phyloP scores from a whole-genome alignment of 192 early-diverging fungal genomes.

The Chytriomyces sp. region DNA sequence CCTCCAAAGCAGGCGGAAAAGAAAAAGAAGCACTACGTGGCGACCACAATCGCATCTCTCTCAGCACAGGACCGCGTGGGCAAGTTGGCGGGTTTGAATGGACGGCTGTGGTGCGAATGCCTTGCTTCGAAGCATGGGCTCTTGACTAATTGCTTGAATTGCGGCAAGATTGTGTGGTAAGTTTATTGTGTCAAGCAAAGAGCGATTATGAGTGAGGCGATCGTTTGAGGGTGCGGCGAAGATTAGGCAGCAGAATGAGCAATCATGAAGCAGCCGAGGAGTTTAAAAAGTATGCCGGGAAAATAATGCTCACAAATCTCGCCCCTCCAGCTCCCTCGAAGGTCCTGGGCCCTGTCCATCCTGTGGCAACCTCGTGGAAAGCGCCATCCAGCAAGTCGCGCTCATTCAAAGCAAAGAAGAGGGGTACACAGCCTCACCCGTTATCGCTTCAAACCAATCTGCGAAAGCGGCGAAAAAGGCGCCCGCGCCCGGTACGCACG shows the following conservation, averaged over 20 bases:
- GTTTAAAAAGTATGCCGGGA: too few relatives aligned
- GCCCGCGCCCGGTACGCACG: neutral
- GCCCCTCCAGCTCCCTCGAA: conserved; percentile 32
- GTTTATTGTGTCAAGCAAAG: too few relatives aligned
- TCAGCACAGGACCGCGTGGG: conserved; percentile 41
- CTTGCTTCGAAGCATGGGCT: conserved; percentile 46
- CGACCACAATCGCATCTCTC: conserved; percentile 30
- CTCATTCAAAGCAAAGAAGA: conserved; percentile 29
- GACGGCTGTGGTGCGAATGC: conserved; percentile 46
- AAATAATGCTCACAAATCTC: neutral
- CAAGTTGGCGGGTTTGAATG: conserved; percentile 43
- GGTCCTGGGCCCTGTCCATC: conserved; percentile 48
- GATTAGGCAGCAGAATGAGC: too few relatives aligned
- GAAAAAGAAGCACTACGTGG: conserved; percentile 13
- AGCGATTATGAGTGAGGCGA: neutral
- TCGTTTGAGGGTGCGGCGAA: too few relatives aligned
- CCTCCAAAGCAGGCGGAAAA: neutral
- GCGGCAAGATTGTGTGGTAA: conserved; percentile 52
- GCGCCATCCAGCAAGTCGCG: conserved; percentile 40
- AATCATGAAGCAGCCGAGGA: too few relatives aligned
- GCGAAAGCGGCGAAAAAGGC: conserved; percentile 14
- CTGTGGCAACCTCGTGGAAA: conserved; percentile 44
- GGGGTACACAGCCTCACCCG: neutral
- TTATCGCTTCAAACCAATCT: neutral
- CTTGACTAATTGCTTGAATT: conserved; percentile 50